Evolutionary conservation across 2,329 filamentous ascomycete genomes (phyloP).

Genomic region (Hirsutella rhossiliensis): DNA sequence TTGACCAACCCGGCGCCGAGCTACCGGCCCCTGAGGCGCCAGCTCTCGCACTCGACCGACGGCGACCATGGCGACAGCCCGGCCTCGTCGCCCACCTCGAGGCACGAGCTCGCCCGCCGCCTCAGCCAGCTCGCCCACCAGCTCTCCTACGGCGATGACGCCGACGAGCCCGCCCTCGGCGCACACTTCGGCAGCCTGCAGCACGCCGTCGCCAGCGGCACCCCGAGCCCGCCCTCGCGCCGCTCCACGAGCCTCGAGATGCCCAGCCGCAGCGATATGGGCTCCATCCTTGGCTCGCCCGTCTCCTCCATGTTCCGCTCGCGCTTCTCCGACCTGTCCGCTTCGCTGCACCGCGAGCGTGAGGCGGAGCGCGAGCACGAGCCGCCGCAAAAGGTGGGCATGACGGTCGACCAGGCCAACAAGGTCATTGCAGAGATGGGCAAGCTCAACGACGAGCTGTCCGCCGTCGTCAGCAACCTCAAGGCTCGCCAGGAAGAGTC

Average conservation of each 20-base stretch:
- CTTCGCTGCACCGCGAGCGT: slow-evolving; percentile 18
- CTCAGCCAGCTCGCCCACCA: slow-evolving; percentile 26
- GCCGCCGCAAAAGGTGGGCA: slow-evolving; percentile 15
- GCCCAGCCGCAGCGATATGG: slow-evolving; percentile 13
- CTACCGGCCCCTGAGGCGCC: slow-evolving; percentile 18
- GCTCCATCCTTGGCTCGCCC: slow-evolving; percentile 21
- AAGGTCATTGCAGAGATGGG: slow-evolving; percentile 22
- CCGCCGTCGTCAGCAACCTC: slow-evolving; percentile 36
- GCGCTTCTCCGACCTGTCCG: slow-evolving; percentile 26
- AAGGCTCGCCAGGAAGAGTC: slow-evolving; percentile 46
- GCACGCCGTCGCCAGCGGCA: slow-evolving; percentile 9
- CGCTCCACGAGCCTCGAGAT: slow-evolving; percentile 12
- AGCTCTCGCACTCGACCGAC: slow-evolving; percentile 7
- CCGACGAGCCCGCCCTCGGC: slow-evolving; percentile 23
- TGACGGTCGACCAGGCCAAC: slow-evolving; percentile 22
- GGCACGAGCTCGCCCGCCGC: slow-evolving; percentile 31
- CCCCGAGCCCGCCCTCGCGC: slow-evolving; percentile 6
- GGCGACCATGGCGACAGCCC: background rate
- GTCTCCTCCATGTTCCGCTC: slow-evolving; percentile 24
- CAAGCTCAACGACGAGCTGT: slow-evolving; percentile 37
- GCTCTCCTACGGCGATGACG: slow-evolving; percentile 19
- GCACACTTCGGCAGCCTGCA: slow-evolving; percentile 26
- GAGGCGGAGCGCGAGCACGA: slow-evolving; percentile 14
- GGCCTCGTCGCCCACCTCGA: slow-evolving; percentile 17
- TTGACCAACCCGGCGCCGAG: slow-evolving; percentile 14